A percentile compares a stretch with the other conserved stretches of the same genome.
Conservation (phyloP, 2,329 filamentous ascomycete genomes). For the Zymoseptoria brevis region DNA sequence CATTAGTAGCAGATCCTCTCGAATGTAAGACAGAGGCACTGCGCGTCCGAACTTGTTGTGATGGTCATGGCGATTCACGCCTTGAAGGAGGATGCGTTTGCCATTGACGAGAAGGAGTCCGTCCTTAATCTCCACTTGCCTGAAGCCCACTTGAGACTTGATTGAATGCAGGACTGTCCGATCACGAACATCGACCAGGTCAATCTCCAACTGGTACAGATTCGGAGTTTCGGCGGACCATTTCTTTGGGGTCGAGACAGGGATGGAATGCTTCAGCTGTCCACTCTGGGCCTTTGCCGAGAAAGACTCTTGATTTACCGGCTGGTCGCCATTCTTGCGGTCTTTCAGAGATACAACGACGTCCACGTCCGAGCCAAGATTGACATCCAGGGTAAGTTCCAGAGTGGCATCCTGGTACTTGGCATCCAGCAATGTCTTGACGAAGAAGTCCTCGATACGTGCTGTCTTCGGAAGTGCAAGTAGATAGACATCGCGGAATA, state of each 20-base stretch:
- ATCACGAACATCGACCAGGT: conserved; percentile 9
- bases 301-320: background rate
- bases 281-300: conserved; percentile 10
- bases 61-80: conserved; percentile 62
- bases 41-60: conserved; percentile 55
- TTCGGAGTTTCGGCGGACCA: conserved; percentile 62
- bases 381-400: conserved; percentile 37
- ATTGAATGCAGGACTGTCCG: conserved; percentile 32
- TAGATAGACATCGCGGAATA: conserved; percentile 60
- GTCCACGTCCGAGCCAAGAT: conserved; percentile 1
- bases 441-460: conserved; percentile 51
- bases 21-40: conserved; percentile 53
- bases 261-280: conserved; percentile 4
- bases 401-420: conserved; percentile 46
- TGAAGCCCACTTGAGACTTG: conserved; percentile 52
- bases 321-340: background rate
- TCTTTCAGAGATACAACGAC: conserved; percentile 15
- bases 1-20: conserved; percentile 55
- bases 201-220: conserved; percentile 47
- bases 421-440: conserved; percentile 46
- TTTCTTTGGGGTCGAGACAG: conserved; percentile 47
- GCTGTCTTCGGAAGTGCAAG: conserved; percentile 45
- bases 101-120: conserved; percentile 56
- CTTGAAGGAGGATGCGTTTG: conserved; percentile 50
- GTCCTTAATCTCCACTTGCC: conserved; percentile 52